Conservation (phyloP, 2,329 filamentous ascomycete genomes). For the Lasiodiplodia sp. region DNA sequence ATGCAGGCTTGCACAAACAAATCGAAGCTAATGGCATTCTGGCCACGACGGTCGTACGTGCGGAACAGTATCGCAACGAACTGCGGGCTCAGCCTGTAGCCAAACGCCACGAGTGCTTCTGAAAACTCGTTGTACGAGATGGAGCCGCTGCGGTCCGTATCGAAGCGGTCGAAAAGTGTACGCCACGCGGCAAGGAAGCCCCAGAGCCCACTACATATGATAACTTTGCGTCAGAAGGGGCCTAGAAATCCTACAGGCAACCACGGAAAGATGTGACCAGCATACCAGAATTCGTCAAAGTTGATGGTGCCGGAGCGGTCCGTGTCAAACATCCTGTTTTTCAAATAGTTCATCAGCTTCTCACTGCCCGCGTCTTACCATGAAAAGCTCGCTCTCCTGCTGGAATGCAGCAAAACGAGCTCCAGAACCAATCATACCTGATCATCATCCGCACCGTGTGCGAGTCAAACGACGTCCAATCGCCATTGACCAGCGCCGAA, state of each 20-base stretch:
- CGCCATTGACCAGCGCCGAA: constrained; percentile 91
- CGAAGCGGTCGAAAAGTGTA: constrained; percentile 92
- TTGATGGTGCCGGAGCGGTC: constrained; percentile 88
- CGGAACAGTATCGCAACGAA: constrained; percentile 87
- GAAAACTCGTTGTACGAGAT: constrained; percentile 88
- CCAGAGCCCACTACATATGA: constrained; percentile 74
- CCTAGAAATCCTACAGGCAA: background rate
- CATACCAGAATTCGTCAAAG: constrained; percentile 88
- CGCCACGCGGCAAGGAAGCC: constrained; percentile 95
- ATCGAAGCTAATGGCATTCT: constrained; percentile 73
- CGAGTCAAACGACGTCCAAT: constrained; percentile 91
- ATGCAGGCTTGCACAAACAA: constrained; percentile 98
- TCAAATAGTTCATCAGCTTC: constrained; percentile 4
- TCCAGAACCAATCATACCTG: constrained; percentile 44
- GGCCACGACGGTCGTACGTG: constrained; percentile 73
- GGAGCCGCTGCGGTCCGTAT: constrained; percentile 83
- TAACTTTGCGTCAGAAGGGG: background rate
- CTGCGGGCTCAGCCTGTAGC: constrained; percentile 83
- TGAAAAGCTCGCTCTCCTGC: background rate
- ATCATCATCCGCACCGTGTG: constrained; percentile 99
- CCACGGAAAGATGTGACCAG: background rate
- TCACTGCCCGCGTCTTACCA: background rate
- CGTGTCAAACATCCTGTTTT: constrained; percentile 85
- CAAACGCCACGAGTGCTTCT: constrained; percentile 88
- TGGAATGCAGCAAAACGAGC: background rate